Percentiles rank a stretch among this genome's conserved stretches.
Conservation (phyloP, 2,329 filamentous ascomycete genomes). For the Aspergillus sp. region DNA sequence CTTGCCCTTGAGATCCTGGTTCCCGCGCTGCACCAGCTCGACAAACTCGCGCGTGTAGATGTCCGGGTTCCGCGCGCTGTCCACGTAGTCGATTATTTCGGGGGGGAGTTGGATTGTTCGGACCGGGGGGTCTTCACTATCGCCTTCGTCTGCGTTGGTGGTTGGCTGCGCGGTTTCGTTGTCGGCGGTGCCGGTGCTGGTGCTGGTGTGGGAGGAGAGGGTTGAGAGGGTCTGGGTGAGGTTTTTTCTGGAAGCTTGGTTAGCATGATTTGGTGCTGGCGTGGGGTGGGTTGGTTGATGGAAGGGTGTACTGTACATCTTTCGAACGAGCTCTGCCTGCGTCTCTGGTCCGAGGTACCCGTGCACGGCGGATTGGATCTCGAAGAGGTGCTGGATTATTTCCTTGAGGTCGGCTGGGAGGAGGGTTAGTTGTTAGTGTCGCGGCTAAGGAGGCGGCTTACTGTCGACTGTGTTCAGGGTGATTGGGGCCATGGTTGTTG, state of each 20-base stretch:
- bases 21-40: conserved; percentile 53
- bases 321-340: conserved; percentile 47
- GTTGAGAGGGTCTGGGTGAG: conserved; percentile 46
- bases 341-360: conserved; percentile 51
- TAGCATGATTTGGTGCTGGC: not conserved
- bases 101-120: conserved; percentile 48
- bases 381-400: conserved; percentile 54
- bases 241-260: conserved; percentile 30
- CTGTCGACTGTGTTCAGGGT: conserved; percentile 27
- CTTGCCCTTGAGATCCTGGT: conserved; percentile 54
- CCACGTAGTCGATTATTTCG: conserved; percentile 55
- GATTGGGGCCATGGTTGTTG: conserved; percentile 29
- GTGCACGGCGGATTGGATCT: conserved; percentile 49
- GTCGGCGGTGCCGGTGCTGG: conserved; percentile 6
- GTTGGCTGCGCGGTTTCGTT: conserved; percentile 7
- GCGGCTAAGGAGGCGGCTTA: conserved; percentile 8
- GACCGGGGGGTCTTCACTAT: conserved; percentile 40
- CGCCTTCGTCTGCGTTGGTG: conserved; percentile 14
- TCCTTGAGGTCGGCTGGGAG: conserved; percentile 49
- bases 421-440: conserved; percentile 1
- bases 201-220: conserved; percentile 36
- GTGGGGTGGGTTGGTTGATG: not conserved
- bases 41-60: conserved; percentile 60
- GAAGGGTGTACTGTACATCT: conserved; percentile 38
- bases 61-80: conserved; percentile 54